Base-by-base conservation (phyloP, 2,329 filamentous ascomycete species). In the Trichoderma aggressivum region DNA sequence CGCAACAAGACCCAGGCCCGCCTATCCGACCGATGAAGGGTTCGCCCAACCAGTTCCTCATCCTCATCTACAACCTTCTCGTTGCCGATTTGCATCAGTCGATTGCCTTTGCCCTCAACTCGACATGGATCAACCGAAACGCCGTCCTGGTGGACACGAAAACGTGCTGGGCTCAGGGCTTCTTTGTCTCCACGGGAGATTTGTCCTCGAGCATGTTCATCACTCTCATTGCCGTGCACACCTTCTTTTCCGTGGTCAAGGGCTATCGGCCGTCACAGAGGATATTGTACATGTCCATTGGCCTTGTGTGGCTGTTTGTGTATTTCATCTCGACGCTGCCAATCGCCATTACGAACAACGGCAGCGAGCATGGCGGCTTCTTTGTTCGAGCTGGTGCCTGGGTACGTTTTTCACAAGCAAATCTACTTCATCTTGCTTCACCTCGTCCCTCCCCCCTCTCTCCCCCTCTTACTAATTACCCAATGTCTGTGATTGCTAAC, bases 31-130 rank as follows among this genome's bases (percentile, higher is more conserved):
- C 76, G 14, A 64, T 77, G 30, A 78, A 77, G 50, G 79, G 81
- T 24, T 80, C 83, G 7, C 85, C 85, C 0, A 92, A 92, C 74
- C 91, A 92, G 78, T 91, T 92, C 75, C 84, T 92, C 32, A 82
- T 92, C 0, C 83, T 93, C 5, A 90, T 92, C 71, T 87, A 91
- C 77, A 92, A 92, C 77, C 85, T 93, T 0, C 82, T 93, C 6
- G 80, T 91, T 26, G 90, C 91, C 71, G 91, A 93, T 75, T 85
- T 91, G 70, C 88, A 90, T 75, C 91, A 92, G 75, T 85, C 88
- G 8, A 78, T 88, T 0, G 88, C 89, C 5, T 93, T 92, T 76
- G 75, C 90, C 56, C 82, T 92, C 62, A 91, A 90, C 72, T 84
- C 86, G 5, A 81, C 86, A 43, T 91, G 90, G 86, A 81, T 91